phyloP scores from a whole-genome alignment of 257 asterid genomes.

The Petunia secreta region DNA sequence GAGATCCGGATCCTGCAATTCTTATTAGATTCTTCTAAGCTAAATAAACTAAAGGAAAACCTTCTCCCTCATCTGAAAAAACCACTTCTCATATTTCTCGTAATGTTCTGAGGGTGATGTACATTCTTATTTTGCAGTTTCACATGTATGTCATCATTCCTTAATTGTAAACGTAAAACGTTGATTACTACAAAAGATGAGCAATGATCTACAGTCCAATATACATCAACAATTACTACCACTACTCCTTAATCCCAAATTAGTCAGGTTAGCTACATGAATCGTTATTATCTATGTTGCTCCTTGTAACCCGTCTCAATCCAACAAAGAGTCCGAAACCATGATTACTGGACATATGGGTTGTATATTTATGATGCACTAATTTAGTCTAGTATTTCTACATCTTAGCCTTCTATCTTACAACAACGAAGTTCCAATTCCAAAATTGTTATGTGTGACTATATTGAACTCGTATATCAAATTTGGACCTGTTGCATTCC shows the following conservation, averaged over 20 bases:
- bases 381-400: background rate
- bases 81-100: too few species aligned
- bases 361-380: background rate
- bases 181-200: background rate
- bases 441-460: background rate
- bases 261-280: background rate
- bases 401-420: constrained; percentile 9
- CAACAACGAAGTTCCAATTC: background rate
- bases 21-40: background rate
- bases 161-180: background rate
- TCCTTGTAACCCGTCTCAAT: background rate
- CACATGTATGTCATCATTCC: background rate
- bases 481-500: background rate
- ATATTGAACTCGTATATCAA: background rate
- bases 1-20: background rate
- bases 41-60: background rate
- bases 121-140: background rate
- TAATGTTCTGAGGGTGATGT: background rate
- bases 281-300: background rate
- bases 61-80: background rate
- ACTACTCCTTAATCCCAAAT: background rate
- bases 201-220: background rate
- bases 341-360: background rate
- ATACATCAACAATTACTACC: background rate
- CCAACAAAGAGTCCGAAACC: background rate